Evolutionary conservation across 352 stramenopile species (phyloP).

Genomic region (Globisporangium irregulare): DNA sequence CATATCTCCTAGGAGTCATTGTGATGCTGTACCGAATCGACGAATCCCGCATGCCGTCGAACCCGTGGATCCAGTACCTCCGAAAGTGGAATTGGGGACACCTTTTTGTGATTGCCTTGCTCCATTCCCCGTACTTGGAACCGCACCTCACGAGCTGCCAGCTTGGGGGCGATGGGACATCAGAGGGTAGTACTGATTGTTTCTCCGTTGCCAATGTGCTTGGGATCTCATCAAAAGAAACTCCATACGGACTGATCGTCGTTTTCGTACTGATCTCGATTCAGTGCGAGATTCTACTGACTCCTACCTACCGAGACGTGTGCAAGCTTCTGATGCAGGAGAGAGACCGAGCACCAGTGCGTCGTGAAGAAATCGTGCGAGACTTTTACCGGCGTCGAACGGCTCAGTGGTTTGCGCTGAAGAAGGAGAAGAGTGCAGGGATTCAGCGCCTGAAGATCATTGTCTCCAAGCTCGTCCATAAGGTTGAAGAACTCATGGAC

Average conservation of each 20-base stretch:
- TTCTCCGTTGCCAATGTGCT: slow-evolving; percentile 71
- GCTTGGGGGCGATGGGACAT: slow-evolving; percentile 27
- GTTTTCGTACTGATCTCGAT: slow-evolving; percentile 84
- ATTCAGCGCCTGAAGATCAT: slow-evolving; percentile 86
- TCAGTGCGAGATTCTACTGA: slow-evolving; percentile 74
- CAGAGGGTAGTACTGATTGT: slow-evolving; percentile 34
- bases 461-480: slow-evolving; percentile 86
- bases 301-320: slow-evolving; percentile 59
- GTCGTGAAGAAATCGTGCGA: slow-evolving; percentile 61
- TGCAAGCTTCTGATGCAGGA: slow-evolving; percentile 47
- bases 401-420: slow-evolving; percentile 71
- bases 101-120: slow-evolving; percentile 74
- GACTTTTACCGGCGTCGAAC: slow-evolving; percentile 67
- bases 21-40: slow-evolving; percentile 82
- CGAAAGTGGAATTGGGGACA: slow-evolving; percentile 83
- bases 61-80: slow-evolving; percentile 67
- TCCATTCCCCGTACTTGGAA: slow-evolving; percentile 62
- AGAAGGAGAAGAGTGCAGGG: slow-evolving; percentile 80
- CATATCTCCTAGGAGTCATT: slow-evolving; percentile 67
- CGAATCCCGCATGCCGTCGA: slow-evolving; percentile 50
- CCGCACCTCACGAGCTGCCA: slow-evolving; percentile 48
- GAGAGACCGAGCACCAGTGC: slow-evolving; percentile 38
- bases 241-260: slow-evolving; percentile 65
- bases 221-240: slow-evolving; percentile 48
- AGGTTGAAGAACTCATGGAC: slow-evolving; percentile 88